These are phyloP conservation scores for Solanum habrochaites DNA, from an alignment of 257 asterid genomes.

Conservation along the genomic window DNA sequence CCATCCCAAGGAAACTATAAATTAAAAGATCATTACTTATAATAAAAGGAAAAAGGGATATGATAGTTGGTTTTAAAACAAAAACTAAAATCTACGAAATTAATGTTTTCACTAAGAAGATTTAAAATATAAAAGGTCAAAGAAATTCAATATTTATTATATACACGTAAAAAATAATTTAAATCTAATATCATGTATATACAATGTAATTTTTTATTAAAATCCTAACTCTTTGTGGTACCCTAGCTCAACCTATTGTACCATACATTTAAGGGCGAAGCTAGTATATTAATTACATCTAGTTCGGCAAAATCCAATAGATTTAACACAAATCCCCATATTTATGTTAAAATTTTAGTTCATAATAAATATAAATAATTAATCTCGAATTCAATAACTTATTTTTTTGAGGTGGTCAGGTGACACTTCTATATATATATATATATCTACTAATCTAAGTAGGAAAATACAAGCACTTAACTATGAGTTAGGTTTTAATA, in stretches of 20 bases:
- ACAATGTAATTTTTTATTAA: too few species aligned
- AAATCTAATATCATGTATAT: background rate
- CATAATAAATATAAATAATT: too few species aligned
- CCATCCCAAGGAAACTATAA: background rate
- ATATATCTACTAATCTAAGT: too few species aligned
- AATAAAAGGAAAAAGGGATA: background rate
- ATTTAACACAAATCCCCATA: too few species aligned
- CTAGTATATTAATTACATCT: background rate
- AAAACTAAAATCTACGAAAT: background rate
- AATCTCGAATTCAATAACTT: too few species aligned
- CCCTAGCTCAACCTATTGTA: background rate
- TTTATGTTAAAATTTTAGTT: too few species aligned
- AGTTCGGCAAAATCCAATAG: background rate
- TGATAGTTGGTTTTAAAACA: background rate
- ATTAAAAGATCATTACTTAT: background rate
- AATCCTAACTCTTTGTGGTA: background rate
- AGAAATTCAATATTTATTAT: background rate
- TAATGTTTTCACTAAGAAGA: background rate
- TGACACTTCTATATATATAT: background rate
- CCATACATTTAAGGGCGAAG: background rate
- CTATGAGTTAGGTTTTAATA: too few species aligned
- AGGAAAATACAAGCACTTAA: background rate
- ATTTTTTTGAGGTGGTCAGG: background rate
- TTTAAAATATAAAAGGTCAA: background rate
- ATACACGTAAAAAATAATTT: background rate